A percentile compares a stretch with the other conserved stretches of the same genome.
These are phyloP conservation scores for Aspergillus sp. DNA, from an alignment of 2,329 filamentous ascomycete genomes.

Conservation along the genomic window DNA sequence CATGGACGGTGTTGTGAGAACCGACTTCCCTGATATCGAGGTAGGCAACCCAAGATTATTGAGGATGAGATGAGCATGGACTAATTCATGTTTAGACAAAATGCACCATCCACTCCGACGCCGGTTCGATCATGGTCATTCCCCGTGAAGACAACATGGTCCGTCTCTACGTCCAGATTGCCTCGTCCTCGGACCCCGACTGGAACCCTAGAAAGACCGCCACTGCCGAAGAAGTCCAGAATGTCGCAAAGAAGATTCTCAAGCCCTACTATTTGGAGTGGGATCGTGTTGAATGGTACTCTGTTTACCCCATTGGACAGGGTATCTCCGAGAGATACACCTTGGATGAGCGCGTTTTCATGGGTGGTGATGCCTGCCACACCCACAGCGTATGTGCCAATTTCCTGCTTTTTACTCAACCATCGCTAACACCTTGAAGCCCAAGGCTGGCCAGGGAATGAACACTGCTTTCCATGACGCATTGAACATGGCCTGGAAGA, in stretches of 20 bases:
- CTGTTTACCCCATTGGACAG: constrained; percentile 62
- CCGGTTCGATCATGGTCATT: constrained; percentile 62
- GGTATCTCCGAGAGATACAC: constrained; percentile 63
- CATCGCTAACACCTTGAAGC: constrained; percentile 26
- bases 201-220: constrained; percentile 58
- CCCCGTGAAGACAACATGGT: constrained; percentile 47
- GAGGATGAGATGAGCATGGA: too few species aligned
- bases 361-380: constrained; percentile 62
- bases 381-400: constrained; percentile 47
- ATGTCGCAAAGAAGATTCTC: constrained; percentile 54
- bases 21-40: constrained; percentile 60
- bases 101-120: constrained; percentile 63
- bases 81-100: constrained; percentile 46
- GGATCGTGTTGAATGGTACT: constrained; percentile 64
- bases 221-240: constrained; percentile 56
- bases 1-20: constrained; percentile 62
- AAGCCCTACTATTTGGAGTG: constrained; percentile 58
- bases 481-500: constrained; percentile 92
- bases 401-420: background rate
- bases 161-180: constrained; percentile 53
- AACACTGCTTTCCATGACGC: constrained; percentile 61
- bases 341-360: constrained; percentile 60
- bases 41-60: constrained; percentile 22
- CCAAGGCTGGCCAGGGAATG: constrained; percentile 63
- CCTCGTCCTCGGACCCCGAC: constrained; percentile 57